These are phyloP conservation scores for Fusarium decemcellulare DNA, from an alignment of 2,329 filamentous ascomycete genomes.

Conservation along the genomic window DNA sequence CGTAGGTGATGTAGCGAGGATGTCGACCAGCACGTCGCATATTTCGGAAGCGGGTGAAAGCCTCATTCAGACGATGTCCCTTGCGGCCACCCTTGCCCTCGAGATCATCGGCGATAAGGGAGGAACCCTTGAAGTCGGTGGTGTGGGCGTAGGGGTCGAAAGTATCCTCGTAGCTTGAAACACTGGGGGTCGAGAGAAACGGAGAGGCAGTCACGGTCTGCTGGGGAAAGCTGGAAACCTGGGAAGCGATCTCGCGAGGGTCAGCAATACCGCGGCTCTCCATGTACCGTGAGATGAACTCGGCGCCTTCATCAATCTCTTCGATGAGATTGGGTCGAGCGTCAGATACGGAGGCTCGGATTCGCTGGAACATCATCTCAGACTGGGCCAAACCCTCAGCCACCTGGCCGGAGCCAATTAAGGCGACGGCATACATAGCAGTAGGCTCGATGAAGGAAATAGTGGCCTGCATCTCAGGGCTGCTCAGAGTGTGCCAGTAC, in stretches of 20 bases:
- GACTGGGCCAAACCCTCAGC: conserved; percentile 85
- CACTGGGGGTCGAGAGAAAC: conserved; percentile 68
- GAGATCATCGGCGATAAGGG: conserved; percentile 89
- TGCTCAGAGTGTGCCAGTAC: conserved; percentile 84
- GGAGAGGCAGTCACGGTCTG: conserved; percentile 62
- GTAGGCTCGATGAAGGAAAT: conserved; percentile 85
- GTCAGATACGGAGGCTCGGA: conserved; percentile 73
- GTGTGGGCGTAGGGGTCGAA: conserved; percentile 92
- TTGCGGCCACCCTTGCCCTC: conserved; percentile 84
- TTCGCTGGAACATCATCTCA: conserved; percentile 88
- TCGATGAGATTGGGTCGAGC: conserved; percentile 73
- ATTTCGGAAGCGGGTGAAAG: conserved; percentile 87
- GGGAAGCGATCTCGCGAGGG: conserved; percentile 67
- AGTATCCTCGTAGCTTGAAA: conserved; percentile 80
- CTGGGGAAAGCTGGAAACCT: conserved; percentile 58
- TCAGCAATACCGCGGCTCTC: conserved; percentile 67
- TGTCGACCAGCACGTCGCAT: conserved; percentile 94
- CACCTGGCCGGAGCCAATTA: conserved; percentile 88
- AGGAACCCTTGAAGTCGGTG: conserved; percentile 94
- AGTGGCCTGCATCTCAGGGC: conserved; percentile 71
- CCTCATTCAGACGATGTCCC: conserved; percentile 82
- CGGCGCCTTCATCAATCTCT: conserved; percentile 88
- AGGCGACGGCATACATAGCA: conserved; percentile 89
- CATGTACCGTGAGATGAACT: conserved; percentile 76
- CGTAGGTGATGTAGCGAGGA: conserved; percentile 95